phyloP scores from a whole-genome alignment of 176 grass and related monocot species.

The Elaeis guineensis region DNA sequence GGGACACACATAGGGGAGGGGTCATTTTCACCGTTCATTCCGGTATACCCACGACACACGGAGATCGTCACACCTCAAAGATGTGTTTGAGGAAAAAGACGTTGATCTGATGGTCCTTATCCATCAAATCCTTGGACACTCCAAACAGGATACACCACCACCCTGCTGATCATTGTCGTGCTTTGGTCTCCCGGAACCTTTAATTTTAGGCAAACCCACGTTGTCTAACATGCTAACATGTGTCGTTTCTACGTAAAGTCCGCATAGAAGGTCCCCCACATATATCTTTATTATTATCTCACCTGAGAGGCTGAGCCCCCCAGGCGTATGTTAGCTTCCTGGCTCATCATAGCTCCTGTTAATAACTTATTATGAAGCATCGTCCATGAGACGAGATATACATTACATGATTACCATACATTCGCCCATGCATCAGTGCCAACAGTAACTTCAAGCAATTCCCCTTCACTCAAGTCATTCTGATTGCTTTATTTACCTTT shows the following conservation, averaged over 20 bases:
- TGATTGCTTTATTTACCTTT: neutral
- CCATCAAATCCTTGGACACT: neutral
- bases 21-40: conserved; percentile 10
- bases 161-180: no score
- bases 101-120: conserved; percentile 1
- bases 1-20: neutral
- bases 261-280: no score
- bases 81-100: conserved; percentile 9
- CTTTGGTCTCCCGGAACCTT: no score
- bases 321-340: no score
- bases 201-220: no score
- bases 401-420: neutral
- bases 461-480: neutral
- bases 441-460: conserved; percentile 3
- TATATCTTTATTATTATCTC: no score
- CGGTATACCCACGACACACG: neutral
- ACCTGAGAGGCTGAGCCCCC: no score
- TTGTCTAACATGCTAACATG: no score
- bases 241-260: no score
- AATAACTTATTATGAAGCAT: no score
- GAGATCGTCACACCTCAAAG: neutral
- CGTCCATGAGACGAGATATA: no score
- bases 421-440: neutral
- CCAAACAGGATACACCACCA: neutral
- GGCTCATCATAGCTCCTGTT: no score